Evolutionary conservation across 257 asterid species (phyloP).

Genomic region (Cinchona pubescens): DNA sequence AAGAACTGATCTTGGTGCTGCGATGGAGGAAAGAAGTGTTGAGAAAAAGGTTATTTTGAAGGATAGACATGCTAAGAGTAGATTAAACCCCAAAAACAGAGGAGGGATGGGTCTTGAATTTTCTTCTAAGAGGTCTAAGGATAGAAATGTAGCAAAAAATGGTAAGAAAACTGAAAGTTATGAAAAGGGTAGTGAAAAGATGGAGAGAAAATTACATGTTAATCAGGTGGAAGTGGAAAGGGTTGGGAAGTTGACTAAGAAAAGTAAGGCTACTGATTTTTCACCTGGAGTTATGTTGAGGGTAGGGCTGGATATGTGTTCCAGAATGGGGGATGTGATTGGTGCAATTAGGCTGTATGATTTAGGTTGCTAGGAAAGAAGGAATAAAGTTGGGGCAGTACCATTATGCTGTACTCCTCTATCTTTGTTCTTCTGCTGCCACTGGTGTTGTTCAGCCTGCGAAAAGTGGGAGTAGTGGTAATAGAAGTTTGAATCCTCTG

Average conservation of each 20-base stretch:
- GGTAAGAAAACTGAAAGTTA: slow-evolving; percentile 15
- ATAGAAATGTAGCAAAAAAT: slow-evolving; percentile 20
- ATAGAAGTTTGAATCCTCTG: slow-evolving; percentile 41
- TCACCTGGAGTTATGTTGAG: slow-evolving; percentile 40
- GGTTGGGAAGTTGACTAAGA: slow-evolving; percentile 41
- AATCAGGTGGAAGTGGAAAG: slow-evolving; percentile 24
- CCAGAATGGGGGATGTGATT: slow-evolving; percentile 68
- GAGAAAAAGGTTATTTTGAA: slow-evolving; percentile 42
- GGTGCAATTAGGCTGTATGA: slow-evolving; percentile 64
- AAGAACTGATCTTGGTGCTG: slow-evolving; percentile 15
- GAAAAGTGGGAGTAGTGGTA: slow-evolving; percentile 60
- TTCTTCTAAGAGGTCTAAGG: slow-evolving; percentile 30
- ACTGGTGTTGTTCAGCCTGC: slow-evolving; percentile 80
- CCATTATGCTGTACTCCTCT: slow-evolving; percentile 74
- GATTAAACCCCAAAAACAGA: slow-evolving; percentile 27
- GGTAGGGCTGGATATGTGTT: slow-evolving; percentile 70
- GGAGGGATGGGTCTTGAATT: slow-evolving; percentile 26
- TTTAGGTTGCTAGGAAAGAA: slow-evolving; percentile 56
- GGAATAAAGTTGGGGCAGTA: slow-evolving; percentile 53
- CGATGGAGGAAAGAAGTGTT: slow-evolving; percentile 27
- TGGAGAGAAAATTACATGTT: slow-evolving; percentile 5
- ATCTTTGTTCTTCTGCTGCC: slow-evolving; percentile 90
- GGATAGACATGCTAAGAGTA: slow-evolving; percentile 44
- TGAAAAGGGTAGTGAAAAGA: slow-evolving; percentile 16
- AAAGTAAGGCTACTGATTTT: slow-evolving; percentile 38